Base-by-base conservation (phyloP, 176 grass and related monocot genomes). In the Chloris gayana region DNA sequence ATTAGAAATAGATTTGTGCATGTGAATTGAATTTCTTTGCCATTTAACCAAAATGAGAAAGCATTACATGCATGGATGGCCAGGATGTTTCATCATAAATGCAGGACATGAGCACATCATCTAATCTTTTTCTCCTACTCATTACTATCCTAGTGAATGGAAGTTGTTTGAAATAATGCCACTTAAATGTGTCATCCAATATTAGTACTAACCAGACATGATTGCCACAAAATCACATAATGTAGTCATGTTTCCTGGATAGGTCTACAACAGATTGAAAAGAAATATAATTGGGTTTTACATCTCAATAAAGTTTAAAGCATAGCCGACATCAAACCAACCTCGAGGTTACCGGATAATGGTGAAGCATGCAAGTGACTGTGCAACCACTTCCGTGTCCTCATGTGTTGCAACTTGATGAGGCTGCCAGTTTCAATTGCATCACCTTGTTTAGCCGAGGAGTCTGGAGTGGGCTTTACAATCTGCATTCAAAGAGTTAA, bases 311-410 rank as follows among this genome's bases (percentile, higher is more conserved):
- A 22, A 44, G 32, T 31, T 70, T 59, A 30, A 8, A 75, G 33
- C 24, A 59, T 19, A 39, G 30, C n/a, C 41, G 7, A 13, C 50
- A 64, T 73, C 24, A 24, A 59, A 85, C 86, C 86, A 78, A 94
- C 92, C 92, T 94, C 92, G 53, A 94, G 76, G 83, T 94, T 94
- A 73, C 88, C 92, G 26, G 92, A 91, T 81, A 94, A 84, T 4
- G 92, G 92, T 65, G 92, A 94, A 73, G 88, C 85, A 25, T 91
- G 79, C 88, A 91, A 56, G 56, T 94, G 92, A 74, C 92, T 94
- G 73, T 94, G 92, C 27, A 94, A 80, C 92, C 92, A 94, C 82
- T 24, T 91, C 31, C 83, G 67, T 14, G 92, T 94, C 72, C 31
- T 88, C 92, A 91, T 94, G 26, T 94, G 92, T 75, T 94, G 92